Evolutionary conservation across 2,329 filamentous ascomycete species (phyloP).

Genomic region (Dactylellina sp.): DNA sequence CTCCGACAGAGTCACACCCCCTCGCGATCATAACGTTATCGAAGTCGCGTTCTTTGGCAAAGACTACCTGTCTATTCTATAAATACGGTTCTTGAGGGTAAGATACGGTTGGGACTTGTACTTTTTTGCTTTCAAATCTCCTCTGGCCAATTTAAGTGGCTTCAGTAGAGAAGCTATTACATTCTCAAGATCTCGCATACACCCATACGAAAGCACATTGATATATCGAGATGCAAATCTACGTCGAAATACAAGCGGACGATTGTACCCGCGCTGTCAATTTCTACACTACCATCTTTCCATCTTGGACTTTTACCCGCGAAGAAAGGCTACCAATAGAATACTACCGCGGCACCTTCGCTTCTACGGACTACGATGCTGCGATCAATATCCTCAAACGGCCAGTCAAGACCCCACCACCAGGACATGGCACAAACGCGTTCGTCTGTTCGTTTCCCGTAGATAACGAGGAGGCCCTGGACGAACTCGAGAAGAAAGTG

Average conservation of each 20-base stretch:
- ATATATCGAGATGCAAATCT: slow-evolving; percentile 39
- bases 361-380: background rate
- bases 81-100: too few relatives aligned
- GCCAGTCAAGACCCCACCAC: slow-evolving; percentile 10
- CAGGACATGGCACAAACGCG: slow-evolving; percentile 42
- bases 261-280: slow-evolving; percentile 68
- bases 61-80: background rate
- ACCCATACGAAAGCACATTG: slow-evolving; percentile 2
- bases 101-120: too few relatives aligned
- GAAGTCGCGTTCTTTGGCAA: background rate
- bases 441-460: slow-evolving; percentile 54
- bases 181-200: too few relatives aligned
- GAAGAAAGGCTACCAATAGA: slow-evolving; percentile 34
- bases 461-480: slow-evolving; percentile 27
- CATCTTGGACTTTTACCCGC: slow-evolving; percentile 37
- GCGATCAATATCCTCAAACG: slow-evolving; percentile 51
- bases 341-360: slow-evolving; percentile 45
- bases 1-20: slow-evolving; percentile 3
- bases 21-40: slow-evolving; percentile 38
- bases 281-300: slow-evolving; percentile 75
- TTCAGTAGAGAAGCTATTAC: too few relatives aligned
- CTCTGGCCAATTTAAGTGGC: too few relatives aligned
- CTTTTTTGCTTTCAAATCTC: too few relatives aligned
- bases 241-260: slow-evolving; percentile 52
- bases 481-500: slow-evolving; percentile 32